These are phyloP conservation scores for Nicotiana noctiflora DNA, from an alignment of 257 asterid species.

Conservation along the genomic window DNA sequence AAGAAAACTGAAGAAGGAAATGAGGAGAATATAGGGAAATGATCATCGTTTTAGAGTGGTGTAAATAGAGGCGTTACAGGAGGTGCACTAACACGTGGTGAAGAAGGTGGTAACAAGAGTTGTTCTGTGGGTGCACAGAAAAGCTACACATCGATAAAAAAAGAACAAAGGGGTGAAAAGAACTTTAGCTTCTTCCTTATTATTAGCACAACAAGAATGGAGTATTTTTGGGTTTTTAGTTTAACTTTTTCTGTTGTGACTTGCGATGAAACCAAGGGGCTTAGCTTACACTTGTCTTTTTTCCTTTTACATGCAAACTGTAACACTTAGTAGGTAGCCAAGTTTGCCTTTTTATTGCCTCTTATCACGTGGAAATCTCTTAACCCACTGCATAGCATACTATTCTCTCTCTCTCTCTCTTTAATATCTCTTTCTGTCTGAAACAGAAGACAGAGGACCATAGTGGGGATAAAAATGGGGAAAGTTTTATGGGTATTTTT, in stretches of 20 bases:
- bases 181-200: background rate
- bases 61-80: conserved; percentile 13
- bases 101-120: conserved; percentile 30
- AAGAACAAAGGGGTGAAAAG: background rate
- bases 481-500: conserved; percentile 7
- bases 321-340: background rate
- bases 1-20: background rate
- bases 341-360: background rate
- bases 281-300: conserved; percentile 29
- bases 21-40: background rate
- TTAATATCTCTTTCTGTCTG: background rate
- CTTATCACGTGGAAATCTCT: conserved; percentile 23
- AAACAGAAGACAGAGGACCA: background rate
- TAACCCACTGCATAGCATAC: background rate
- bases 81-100: conserved; percentile 51
- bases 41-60: background rate
- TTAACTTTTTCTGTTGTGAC: conserved; percentile 11
- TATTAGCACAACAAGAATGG: background rate
- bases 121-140: conserved; percentile 10
- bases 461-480: conserved; percentile 9
- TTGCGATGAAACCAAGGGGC: conserved; percentile 25
- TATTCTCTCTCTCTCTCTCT: conserved; percentile 19
- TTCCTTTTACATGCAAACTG: conserved; percentile 23
- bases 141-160: conserved; percentile 14
- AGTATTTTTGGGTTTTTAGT: background rate